A percentile compares a stretch with the other conserved stretches of the same genome.
These are phyloP conservation scores for Thermoascus crustaceus DNA, from an alignment of 2,329 filamentous ascomycete species.

Conservation along the genomic window DNA sequence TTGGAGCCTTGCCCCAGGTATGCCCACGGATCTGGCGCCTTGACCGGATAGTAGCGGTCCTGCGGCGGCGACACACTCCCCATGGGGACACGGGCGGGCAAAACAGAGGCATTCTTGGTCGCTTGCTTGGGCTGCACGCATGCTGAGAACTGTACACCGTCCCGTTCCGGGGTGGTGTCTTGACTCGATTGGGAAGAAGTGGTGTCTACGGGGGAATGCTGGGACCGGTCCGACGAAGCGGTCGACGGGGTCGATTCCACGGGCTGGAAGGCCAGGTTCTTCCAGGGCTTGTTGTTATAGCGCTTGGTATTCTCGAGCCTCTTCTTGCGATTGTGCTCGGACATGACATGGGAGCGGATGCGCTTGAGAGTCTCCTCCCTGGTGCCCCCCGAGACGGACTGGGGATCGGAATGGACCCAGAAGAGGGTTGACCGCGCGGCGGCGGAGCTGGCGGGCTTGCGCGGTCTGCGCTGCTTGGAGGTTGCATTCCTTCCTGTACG, in stretches of 20 bases:
- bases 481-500: slow-evolving; percentile 14
- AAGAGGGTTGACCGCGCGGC: slow-evolving; percentile 29
- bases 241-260: slow-evolving; percentile 19
- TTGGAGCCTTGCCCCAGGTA: slow-evolving; percentile 24
- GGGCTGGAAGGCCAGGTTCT: slow-evolving; percentile 28
- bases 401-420: slow-evolving; percentile 32
- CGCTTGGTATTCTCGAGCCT: slow-evolving; percentile 30
- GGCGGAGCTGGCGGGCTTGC: slow-evolving; percentile 23
- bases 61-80: slow-evolving; percentile 8
- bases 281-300: slow-evolving; percentile 32
- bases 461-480: slow-evolving; percentile 27
- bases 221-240: too few species aligned
- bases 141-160: neutral
- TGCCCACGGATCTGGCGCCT: slow-evolving; percentile 15
- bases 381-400: slow-evolving; percentile 29
- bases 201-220: slow-evolving; percentile 3
- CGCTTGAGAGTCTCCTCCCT: slow-evolving; percentile 33
- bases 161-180: neutral
- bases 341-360: slow-evolving; percentile 37
- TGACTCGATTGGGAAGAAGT: neutral
- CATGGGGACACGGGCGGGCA: neutral
- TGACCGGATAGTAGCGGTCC: slow-evolving; percentile 10
- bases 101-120: too few species aligned
- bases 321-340: slow-evolving; percentile 36
- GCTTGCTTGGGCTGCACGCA: too few species aligned